Conservation (phyloP, 2,329 filamentous ascomycete species). For the Akanthomyces dipterigenus region DNA sequence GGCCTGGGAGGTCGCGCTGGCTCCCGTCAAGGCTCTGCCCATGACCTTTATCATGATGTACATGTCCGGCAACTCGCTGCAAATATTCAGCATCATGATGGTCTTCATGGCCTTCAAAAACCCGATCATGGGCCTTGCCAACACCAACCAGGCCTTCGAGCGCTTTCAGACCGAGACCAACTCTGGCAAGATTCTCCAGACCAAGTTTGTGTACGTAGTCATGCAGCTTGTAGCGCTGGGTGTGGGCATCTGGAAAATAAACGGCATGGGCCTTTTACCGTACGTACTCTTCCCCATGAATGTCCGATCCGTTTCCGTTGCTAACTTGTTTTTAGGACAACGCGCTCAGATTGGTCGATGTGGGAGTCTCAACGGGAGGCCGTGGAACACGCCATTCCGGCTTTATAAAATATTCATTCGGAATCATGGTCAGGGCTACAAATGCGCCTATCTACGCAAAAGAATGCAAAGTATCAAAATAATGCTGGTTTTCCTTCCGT, state of each 20-base stretch:
- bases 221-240: slow-evolving; percentile 81
- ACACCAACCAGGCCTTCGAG: slow-evolving; percentile 81
- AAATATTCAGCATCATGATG: slow-evolving; percentile 99
- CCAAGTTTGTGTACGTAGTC: slow-evolving; percentile 80
- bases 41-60: slow-evolving; percentile 99
- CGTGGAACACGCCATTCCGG: slow-evolving; percentile 58
- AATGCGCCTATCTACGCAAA: not conserved
- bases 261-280: slow-evolving; percentile 91
- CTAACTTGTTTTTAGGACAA: slow-evolving; percentile 56
- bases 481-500: not conserved
- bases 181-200: slow-evolving; percentile 63
- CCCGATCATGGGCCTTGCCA: slow-evolving; percentile 76
- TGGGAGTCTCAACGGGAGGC: slow-evolving; percentile 77
- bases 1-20: slow-evolving; percentile 94
- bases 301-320: not conserved
- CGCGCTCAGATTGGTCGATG: slow-evolving; percentile 92
- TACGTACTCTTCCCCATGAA: slow-evolving; percentile 40
- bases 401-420: slow-evolving; percentile 37
- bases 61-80: slow-evolving; percentile 97
- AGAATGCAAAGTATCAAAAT: not conserved
- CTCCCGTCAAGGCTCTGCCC: slow-evolving; percentile 85
- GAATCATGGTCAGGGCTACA: not conserved
- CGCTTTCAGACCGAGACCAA: slow-evolving; percentile 82
- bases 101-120: slow-evolving; percentile 99
- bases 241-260: slow-evolving; percentile 92